Percentiles rank a stretch among this genome's conserved stretches.
phyloP scores from a whole-genome alignment of 2,329 filamentous ascomycete species.

The Cordyceps cicadae region DNA sequence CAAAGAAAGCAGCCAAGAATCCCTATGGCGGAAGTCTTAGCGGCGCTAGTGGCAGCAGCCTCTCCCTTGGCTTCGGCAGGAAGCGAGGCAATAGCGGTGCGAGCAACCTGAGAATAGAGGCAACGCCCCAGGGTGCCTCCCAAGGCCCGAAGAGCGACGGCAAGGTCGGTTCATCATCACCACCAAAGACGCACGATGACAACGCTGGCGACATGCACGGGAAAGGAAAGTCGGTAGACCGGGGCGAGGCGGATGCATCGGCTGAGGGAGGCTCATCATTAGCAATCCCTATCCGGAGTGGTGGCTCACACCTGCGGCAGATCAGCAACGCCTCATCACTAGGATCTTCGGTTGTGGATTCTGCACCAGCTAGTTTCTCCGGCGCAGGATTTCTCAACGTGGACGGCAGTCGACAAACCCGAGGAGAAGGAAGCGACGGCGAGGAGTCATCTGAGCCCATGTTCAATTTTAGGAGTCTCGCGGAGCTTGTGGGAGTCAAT shows the following conservation, averaged over 20 bases:
- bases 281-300: slow-evolving; percentile 41
- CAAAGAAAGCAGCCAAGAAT: slow-evolving; percentile 48
- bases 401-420: slow-evolving; percentile 32
- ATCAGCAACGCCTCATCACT: slow-evolving; percentile 82
- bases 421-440: slow-evolving; percentile 40
- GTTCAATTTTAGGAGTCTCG: slow-evolving; percentile 86
- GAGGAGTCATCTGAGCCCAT: slow-evolving; percentile 60
- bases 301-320: slow-evolving; percentile 66
- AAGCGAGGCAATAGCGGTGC: slow-evolving; percentile 51
- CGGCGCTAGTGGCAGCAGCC: slow-evolving; percentile 52
- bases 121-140: slow-evolving; percentile 39
- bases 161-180: slow-evolving; percentile 12
- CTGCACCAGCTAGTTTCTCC: slow-evolving; percentile 45
- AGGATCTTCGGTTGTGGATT: slow-evolving; percentile 68
- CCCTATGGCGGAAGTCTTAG: slow-evolving; percentile 29
- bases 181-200: slow-evolving; percentile 22
- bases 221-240: slow-evolving; percentile 66
- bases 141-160: slow-evolving; percentile 19
- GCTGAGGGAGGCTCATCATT: slow-evolving; percentile 23
- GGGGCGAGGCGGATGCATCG: slow-evolving; percentile 22
- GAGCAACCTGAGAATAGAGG: slow-evolving; percentile 52
- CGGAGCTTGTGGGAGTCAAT: slow-evolving; percentile 68
- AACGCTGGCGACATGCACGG: slow-evolving; percentile 22
- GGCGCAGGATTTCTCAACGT: slow-evolving; percentile 25
- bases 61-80: slow-evolving; percentile 53